phyloP scores from a whole-genome alignment of 2,329 filamentous ascomycete species.

The Macrophomina tecta region DNA sequence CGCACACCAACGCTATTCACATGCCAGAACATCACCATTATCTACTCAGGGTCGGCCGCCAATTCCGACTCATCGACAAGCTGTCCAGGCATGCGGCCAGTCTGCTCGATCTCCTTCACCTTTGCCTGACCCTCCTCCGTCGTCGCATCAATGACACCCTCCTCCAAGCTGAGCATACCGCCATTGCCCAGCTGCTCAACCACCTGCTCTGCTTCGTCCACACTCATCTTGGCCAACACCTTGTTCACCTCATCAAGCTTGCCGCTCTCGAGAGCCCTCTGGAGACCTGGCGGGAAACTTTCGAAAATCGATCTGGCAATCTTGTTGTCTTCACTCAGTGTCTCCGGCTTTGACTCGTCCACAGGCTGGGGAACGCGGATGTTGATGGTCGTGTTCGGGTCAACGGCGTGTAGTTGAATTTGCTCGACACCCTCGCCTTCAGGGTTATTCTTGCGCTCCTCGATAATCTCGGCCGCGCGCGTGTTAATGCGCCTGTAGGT shows the following conservation, averaged over 20 bases:
- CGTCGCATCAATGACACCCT: slow-evolving; percentile 93
- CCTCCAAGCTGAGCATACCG: slow-evolving; percentile 87
- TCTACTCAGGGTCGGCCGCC: slow-evolving; percentile 25
- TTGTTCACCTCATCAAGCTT: slow-evolving; percentile 87
- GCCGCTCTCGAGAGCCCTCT: slow-evolving; percentile 84
- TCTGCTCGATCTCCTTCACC: slow-evolving; percentile 69
- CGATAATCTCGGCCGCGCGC: slow-evolving; percentile 74
- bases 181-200: slow-evolving; percentile 82
- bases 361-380: slow-evolving; percentile 78
- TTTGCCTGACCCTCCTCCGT: slow-evolving; percentile 82
- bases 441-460: slow-evolving; percentile 58
- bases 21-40: neutral
- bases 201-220: slow-evolving; percentile 84
- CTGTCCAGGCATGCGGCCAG: slow-evolving; percentile 43
- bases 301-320: slow-evolving; percentile 82
- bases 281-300: slow-evolving; percentile 79
- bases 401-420: slow-evolving; percentile 95
- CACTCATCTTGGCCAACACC: slow-evolving; percentile 85
- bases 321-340: slow-evolving; percentile 55
- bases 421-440: slow-evolving; percentile 79
- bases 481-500: slow-evolving; percentile 84
- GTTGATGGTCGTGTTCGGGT: slow-evolving; percentile 84
- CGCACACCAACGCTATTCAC: slow-evolving; percentile 15
- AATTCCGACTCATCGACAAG: slow-evolving; percentile 33
- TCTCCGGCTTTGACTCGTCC: slow-evolving; percentile 31